phyloP scores from a whole-genome alignment of 352 stramenopile genomes.

The Phytophthora ohioensis region DNA sequence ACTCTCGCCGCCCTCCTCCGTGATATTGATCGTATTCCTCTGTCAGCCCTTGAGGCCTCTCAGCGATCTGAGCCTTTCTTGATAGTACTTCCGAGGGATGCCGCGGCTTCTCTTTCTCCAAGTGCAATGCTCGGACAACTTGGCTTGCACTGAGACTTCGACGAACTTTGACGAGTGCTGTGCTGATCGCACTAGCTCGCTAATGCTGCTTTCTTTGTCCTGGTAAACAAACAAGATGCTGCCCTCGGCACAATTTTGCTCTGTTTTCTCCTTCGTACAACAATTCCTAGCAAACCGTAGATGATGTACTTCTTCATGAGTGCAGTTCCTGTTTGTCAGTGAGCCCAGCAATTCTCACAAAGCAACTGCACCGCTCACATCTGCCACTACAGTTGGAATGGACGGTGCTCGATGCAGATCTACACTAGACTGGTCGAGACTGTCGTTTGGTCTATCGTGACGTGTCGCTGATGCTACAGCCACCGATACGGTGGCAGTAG shows the following conservation, averaged over 20 bases:
- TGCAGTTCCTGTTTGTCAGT: neutral
- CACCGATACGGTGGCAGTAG: constrained; percentile 6
- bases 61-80: constrained; percentile 1
- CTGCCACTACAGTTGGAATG: constrained; percentile 38
- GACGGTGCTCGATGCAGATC: constrained; percentile 32
- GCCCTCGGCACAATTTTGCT: constrained; percentile 30
- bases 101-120: constrained; percentile 8
- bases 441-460: constrained; percentile 21
- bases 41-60: constrained; percentile 18
- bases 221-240: constrained; percentile 41
- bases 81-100: neutral
- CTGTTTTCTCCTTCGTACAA: neutral
- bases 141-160: constrained; percentile 22
- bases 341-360: constrained; percentile 16
- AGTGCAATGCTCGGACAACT: constrained; percentile 19
- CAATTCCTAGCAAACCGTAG: constrained; percentile 1
- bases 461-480: constrained; percentile 2
- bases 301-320: neutral
- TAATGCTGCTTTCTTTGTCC: constrained; percentile 22
- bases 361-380: constrained; percentile 43
- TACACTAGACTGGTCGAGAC: constrained; percentile 10
- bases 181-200: neutral
- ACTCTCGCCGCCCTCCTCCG: constrained; percentile 41
- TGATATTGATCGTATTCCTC: constrained; percentile 35
- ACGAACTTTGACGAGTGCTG: neutral